Base-by-base conservation (phyloP, 768 basidiomycete species). In the Trametes cubensis region DNA sequence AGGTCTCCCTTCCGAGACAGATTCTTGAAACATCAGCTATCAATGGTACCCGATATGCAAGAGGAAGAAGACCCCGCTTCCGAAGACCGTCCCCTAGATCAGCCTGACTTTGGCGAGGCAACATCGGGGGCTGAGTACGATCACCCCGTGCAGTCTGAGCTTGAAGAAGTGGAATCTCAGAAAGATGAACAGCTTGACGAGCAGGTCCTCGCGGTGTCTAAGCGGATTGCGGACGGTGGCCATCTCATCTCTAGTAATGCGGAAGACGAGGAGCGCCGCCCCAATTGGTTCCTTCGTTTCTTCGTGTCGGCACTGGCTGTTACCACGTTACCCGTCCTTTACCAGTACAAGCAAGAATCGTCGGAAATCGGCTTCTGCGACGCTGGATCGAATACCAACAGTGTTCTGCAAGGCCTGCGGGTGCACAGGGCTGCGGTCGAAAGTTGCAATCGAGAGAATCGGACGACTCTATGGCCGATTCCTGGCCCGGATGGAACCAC, bases 331-430 rank as follows among this genome's bases (percentile, higher is more conserved):
- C 65, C 59, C 38, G 17, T 61, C 20, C 74, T 79, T 20, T 66
- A 79, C 67, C 78, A 78, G 18, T 90, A 85, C 78, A 92, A 92
- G 75, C 61, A 66, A 14, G 85, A 89, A 66, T 92, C 92, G 6
- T 77, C 86, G 2, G 72, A 79, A 13, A 85, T 94, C 66, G 92
- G 93, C 5, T 94, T 85, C 73, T 94, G 92, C 70, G 85, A 90
- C 64, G 74, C 82, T 39, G 87, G 83, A 21, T 83, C 73, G 58
- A 76, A 79, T 65, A 88, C 85, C 28, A 94, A 89, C 71, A 72
- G 67, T 23, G 76, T 77, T 3, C 74, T 92, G 52, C 83, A 84
- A 60, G 75, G 72, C 15, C 66, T 86, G 20, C 78, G 81, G 46
- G 75, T 74, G 6, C 75, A 75, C 45, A 74, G 82, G 56, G 69